Base-by-base conservation (phyloP, 306 rosid species). In the Gynostemma pentaphyllum region DNA sequence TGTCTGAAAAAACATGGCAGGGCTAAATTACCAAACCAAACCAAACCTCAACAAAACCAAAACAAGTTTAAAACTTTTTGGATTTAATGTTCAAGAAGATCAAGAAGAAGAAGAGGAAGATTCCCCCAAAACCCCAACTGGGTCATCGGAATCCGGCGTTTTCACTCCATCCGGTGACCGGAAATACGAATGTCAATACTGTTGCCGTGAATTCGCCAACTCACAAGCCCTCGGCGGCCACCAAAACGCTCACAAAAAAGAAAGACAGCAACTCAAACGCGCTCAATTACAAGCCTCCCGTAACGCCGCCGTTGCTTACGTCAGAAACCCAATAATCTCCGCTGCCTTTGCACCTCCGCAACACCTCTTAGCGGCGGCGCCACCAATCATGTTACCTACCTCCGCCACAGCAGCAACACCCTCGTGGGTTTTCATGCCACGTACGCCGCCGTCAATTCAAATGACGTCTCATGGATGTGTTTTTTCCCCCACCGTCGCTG, bases 171-270 rank as follows among this genome's bases (percentile, higher is more conserved):
- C 87, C 46, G 79, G 81, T 5, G 96, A 87, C 60, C 74, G 99
- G 34, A 92, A 86, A 73, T 92, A 79, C 74, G 99, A 88, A 94
- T 92, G 99, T 29, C 99, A 88, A 59, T 92, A 92, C 77, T 92
- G 99, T 52, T 84, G 82, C 73, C 70, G 99, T 2, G 96, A 92
- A 77, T 92, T 92, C 60, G 96, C 94, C 13, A 92, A 92, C 62
- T 92, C 99, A 23, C 99, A 92, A 73, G 99, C 99, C 3, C 90
- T 92, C 39, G 99, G 99, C 0, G 99, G 99, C 7, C 99, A 92
- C 75, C 99, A 92, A 29, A 92, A 92, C 85, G 99, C 99, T 1
- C 99, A 92, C 84, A 88, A 88, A 79, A 92, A 92, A 68, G 99
- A 92, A 79, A 74, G 99, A 39, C 96, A 92, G 42, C 96, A 88